Percentiles rank a stretch among this genome's conserved stretches.
These are phyloP conservation scores for Lepiota venenata DNA, from an alignment of 768 basidiomycete species.

Conservation along the genomic window DNA sequence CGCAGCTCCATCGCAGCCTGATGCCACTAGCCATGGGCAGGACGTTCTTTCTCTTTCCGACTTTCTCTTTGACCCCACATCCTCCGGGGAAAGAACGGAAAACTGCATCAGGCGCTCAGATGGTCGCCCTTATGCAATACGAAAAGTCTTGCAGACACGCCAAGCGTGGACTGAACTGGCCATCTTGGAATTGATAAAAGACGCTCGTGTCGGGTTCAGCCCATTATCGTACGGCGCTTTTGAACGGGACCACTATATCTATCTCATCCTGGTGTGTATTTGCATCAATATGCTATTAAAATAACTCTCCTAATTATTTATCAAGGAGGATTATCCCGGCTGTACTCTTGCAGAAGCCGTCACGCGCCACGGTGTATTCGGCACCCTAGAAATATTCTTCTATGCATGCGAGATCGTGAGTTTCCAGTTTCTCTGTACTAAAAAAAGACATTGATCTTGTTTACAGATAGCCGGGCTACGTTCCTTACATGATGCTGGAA, in stretches of 20 bases:
- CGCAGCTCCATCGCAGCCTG: not conserved
- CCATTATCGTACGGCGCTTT: not conserved
- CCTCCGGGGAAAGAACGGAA: not conserved
- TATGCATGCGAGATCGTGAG: constrained; percentile 50
- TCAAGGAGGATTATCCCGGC: constrained; percentile 30
- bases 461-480: constrained; percentile 38
- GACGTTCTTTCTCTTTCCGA: not conserved
- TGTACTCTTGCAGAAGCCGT: constrained; percentile 29
- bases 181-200: constrained; percentile 1
- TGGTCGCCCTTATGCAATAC: constrained; percentile 9
- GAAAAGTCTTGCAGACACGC: constrained; percentile 3
- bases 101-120: constrained; percentile 6
- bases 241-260: constrained; percentile 2
- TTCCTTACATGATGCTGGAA: constrained; percentile 39
- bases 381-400: constrained; percentile 31
- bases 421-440: not conserved
- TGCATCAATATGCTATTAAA: not conserved
- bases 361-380: constrained; percentile 28
- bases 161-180: constrained; percentile 8
- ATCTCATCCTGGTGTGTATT: constrained; percentile 6
- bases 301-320: not conserved
- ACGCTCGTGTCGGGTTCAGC: not conserved
- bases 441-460: not conserved
- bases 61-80: not conserved
- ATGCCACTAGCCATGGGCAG: not conserved